These are phyloP conservation scores for Phanerochaete sordida DNA, from an alignment of 768 basidiomycete species.

Conservation along the genomic window DNA sequence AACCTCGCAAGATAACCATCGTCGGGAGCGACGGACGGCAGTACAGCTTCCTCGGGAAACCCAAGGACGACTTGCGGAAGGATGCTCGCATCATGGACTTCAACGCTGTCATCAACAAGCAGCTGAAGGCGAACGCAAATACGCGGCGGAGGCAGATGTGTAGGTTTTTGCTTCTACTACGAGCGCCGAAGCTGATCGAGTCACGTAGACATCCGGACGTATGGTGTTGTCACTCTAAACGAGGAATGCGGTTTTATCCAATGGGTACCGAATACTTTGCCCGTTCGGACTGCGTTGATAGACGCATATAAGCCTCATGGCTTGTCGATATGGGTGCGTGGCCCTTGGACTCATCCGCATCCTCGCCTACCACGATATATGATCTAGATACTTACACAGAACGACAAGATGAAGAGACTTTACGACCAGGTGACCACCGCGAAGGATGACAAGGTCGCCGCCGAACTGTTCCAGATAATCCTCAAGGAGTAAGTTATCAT, in stretches of 20 bases:
- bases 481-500: slow-evolving; percentile 59
- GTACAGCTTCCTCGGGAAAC: slow-evolving; percentile 94
- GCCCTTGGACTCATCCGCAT: not conserved
- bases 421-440: slow-evolving; percentile 50
- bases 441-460: slow-evolving; percentile 44
- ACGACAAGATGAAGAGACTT: not conserved
- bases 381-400: not conserved
- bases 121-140: slow-evolving; percentile 91
- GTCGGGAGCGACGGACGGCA: slow-evolving; percentile 75
- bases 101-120: slow-evolving; percentile 95
- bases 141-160: slow-evolving; percentile 87
- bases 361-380: not conserved
- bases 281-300: slow-evolving; percentile 71
- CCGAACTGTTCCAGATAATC: slow-evolving; percentile 47
- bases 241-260: slow-evolving; percentile 97
- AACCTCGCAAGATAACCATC: slow-evolving; percentile 88
- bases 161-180: slow-evolving; percentile 36
- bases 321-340: slow-evolving; percentile 40
- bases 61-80: slow-evolving; percentile 95
- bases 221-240: slow-evolving; percentile 96
- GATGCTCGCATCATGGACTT: slow-evolving; percentile 98
- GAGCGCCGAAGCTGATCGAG: not conserved
- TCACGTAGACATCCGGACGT: slow-evolving; percentile 82
- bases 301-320: slow-evolving; percentile 59
- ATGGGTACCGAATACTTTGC: slow-evolving; percentile 95